Evolutionary conservation across 768 basidiomycete genomes (phyloP), one percentile per base, ranked within the genome.

Genomic region (Mycena vulgaris): DNA sequence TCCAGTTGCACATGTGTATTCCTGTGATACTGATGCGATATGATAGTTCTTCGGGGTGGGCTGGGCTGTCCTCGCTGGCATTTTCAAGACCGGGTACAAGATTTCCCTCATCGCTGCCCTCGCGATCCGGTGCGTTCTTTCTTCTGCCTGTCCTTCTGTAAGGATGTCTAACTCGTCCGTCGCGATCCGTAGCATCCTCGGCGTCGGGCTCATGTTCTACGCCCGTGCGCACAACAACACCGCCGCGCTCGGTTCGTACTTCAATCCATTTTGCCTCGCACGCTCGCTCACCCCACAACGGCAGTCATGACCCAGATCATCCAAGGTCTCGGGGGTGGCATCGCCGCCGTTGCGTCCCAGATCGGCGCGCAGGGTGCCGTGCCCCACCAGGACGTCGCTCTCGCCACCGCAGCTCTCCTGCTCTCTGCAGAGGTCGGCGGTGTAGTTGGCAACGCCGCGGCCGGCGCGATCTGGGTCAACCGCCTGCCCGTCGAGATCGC

Each of bases 281-380:
- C 23, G 28, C 9, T 17, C 21, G 27, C 57, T 59, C 30, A 69
- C 47, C 47, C n/a, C 9, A 45, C 7, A 14, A 23, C 2, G 10
- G 33, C 58, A 70, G 86, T 90, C 28, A 76, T 83, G 65, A 85
- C 84, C n/a, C 89, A 90, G 69, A 77, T 89, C 61, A 76, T 90
- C n/a, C 89, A 89, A 76, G 89, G 89, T n/a, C 69, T 84, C 3
- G 89, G 89, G 19, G 89, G 89, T 4, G 89, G 88, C 33, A 79
- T 89, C 69, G 88, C 88, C 17, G 82, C 83, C 19, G 75, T 84
- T 63, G 75, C 83, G 8, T 75, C 80, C 19, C 84, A 84, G 59
- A 85, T 86, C 42, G 85, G 83, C 10, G 83, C 86, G 13, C 88
- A 88, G 73, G 87, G 85, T 13, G 76, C 83, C 31, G 88, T 89